Conservation (phyloP, 192 early-diverging fungal species). For the Paraglomus occultum region DNA sequence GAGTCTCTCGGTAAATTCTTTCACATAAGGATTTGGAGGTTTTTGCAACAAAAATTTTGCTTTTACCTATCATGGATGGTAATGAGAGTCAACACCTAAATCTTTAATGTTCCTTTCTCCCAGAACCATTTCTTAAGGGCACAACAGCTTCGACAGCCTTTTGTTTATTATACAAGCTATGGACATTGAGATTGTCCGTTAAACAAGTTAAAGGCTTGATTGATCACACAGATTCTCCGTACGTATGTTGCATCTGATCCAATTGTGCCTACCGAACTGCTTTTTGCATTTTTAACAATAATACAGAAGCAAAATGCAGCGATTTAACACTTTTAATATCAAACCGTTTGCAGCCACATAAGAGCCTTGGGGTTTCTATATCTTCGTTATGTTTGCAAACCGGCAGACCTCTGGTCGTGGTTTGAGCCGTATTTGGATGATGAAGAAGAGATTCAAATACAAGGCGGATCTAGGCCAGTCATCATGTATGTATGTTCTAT, state of each 20-base stretch:
- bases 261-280: neutral
- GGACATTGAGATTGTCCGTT: conserved; percentile 72
- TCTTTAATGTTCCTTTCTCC: neutral
- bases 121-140: conserved; percentile 79
- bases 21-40: no score
- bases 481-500: conserved; percentile 28
- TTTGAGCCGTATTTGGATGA: conserved; percentile 75
- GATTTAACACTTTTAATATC: neutral
- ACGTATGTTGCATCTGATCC: conserved; percentile 30
- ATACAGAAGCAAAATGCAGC: neutral
- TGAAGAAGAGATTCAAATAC: conserved; percentile 67
- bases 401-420: conserved; percentile 77
- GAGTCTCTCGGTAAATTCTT: conserved; percentile 32
- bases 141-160: conserved; percentile 78
- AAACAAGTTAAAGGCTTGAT: conserved; percentile 78
- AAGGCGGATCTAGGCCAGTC: conserved; percentile 55
- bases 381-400: conserved; percentile 77
- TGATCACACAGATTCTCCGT: conserved; percentile 75
- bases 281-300: neutral
- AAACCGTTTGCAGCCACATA: conserved; percentile 52
- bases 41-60: neutral
- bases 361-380: conserved; percentile 80
- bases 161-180: conserved; percentile 81
- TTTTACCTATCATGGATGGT: conserved; percentile 10
- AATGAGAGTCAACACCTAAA: neutral